Evolutionary conservation across 1,284 basidiomycete species (phyloP).

Genomic region (Boletus semigastroideus): DNA sequence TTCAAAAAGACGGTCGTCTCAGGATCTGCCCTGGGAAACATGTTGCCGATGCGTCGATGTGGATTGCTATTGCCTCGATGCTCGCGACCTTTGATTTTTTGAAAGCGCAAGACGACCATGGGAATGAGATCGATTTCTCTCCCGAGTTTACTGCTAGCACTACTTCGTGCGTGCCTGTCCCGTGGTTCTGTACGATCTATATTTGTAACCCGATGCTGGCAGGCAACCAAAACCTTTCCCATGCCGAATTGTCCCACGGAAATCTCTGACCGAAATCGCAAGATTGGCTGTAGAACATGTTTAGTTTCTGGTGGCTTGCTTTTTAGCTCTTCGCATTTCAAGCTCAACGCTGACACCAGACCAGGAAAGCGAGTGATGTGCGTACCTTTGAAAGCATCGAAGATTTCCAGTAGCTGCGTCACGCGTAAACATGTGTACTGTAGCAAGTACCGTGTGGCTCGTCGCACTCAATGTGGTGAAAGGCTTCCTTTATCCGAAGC

Average conservation of each 20-base stretch:
- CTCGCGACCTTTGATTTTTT: constrained; percentile 24
- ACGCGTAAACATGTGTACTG: not conserved
- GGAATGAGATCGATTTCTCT: constrained; percentile 18
- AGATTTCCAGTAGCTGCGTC: not conserved
- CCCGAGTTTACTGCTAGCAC: constrained; percentile 18
- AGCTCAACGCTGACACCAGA: not conserved
- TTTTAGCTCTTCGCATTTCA: not conserved
- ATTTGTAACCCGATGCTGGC: not conserved
- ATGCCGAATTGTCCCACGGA: constrained; percentile 21
- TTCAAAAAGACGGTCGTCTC: not conserved
- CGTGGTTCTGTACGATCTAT: not conserved
- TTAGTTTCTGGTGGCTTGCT: not conserved
- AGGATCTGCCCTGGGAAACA: constrained; percentile 34
- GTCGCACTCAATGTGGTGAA: not conserved
- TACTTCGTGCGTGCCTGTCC: constrained; percentile 15
- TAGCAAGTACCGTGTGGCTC: not conserved
- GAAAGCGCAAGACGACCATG: constrained; percentile 24
- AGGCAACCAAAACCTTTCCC: constrained; percentile 25
- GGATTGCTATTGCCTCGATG: constrained; percentile 27
- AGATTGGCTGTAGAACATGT: constrained; percentile 8
- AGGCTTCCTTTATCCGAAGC: not conserved
- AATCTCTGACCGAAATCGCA: constrained; percentile 5
- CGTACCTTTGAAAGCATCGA: not conserved
- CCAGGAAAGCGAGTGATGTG: not conserved
- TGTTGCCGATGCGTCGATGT: constrained; percentile 39